phyloP scores from a whole-genome alignment of 495 filamentous ascomycete genomes.

The Lasiosphaeria hispida region DNA sequence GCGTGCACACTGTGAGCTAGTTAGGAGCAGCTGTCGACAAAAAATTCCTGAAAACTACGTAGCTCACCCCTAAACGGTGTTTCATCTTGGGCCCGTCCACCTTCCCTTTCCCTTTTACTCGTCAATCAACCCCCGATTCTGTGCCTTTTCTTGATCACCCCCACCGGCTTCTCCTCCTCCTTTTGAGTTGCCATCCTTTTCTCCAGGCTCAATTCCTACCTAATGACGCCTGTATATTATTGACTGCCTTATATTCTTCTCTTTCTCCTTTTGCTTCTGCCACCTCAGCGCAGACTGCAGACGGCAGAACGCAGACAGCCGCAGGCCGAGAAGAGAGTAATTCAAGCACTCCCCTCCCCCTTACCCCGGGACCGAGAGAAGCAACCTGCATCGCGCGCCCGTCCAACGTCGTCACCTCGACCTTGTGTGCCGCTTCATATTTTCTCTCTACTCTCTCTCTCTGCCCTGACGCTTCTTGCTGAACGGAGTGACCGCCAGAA shows the following conservation, averaged over 20 bases:
- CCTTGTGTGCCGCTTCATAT: conserved; percentile 5
- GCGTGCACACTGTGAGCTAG: background rate
- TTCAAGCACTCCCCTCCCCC: no score
- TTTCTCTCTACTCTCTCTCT: conserved; percentile 8
- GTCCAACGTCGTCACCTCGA: conserved; percentile 9
- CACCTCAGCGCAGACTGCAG: conserved; percentile 2
- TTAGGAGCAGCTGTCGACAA: background rate
- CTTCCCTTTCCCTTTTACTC: conserved; percentile 21
- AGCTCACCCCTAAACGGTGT: conserved; percentile 24
- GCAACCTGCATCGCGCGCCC: background rate
- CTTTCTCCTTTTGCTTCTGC: conserved; percentile 16
- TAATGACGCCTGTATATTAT: conserved; percentile 38
- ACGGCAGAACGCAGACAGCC: background rate
- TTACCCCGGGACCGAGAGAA: background rate
- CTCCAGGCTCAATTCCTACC: conserved; percentile 30
- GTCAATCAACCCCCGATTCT: conserved; percentile 20
- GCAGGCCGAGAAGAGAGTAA: background rate
- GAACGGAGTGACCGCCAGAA: conserved; percentile 4
- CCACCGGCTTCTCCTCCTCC: conserved; percentile 19
- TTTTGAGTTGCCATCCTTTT: conserved; percentile 22
- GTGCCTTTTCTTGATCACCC: conserved; percentile 20
- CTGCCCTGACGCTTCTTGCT: conserved; percentile 18
- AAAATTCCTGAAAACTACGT: conserved; percentile 15
- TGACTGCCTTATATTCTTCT: conserved; percentile 21
- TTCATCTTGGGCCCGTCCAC: conserved; percentile 25